Percentiles rank a stretch among this genome's conserved stretches.
phyloP scores from a whole-genome alignment of 2,329 filamentous ascomycete genomes.

The Saccharata proteae region DNA sequence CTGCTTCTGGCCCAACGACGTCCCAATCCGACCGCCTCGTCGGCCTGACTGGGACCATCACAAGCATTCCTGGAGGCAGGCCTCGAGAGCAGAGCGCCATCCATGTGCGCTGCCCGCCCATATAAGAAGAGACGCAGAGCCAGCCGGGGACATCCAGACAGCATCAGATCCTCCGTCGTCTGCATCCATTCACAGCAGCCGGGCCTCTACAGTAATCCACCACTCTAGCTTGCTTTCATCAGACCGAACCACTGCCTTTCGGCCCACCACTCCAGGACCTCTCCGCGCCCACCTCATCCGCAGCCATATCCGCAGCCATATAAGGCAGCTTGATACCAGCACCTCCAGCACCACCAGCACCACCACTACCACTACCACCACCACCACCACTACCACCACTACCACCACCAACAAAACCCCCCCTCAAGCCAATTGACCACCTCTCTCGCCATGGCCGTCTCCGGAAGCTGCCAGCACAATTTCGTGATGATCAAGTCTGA shows the following conservation, averaged over 20 bases:
- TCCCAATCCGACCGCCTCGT: constrained; percentile 22
- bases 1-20: constrained; percentile 19
- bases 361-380: constrained; percentile 10
- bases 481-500: constrained; percentile 42
- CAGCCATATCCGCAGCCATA: too few species aligned
- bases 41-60: too few species aligned
- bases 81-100: background rate
- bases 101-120: too few species aligned
- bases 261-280: too few species aligned
- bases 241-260: background rate
- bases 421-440: constrained; percentile 5
- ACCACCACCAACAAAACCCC: constrained; percentile 4
- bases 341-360: too few species aligned
- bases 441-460: constrained; percentile 31
- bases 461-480: constrained; percentile 34
- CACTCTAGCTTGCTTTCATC: background rate
- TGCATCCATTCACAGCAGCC: constrained; percentile 3
- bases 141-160: constrained; percentile 4
- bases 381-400: constrained; percentile 7
- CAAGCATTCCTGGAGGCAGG: constrained; percentile 6
- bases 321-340: too few species aligned
- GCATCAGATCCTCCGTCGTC: constrained; percentile 4
- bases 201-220: constrained; percentile 2
- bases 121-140: too few species aligned
- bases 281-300: too few species aligned